Evolutionary conservation across 2,329 filamentous ascomycete genomes (phyloP).

Genomic region (Diaporthe sp.): DNA sequence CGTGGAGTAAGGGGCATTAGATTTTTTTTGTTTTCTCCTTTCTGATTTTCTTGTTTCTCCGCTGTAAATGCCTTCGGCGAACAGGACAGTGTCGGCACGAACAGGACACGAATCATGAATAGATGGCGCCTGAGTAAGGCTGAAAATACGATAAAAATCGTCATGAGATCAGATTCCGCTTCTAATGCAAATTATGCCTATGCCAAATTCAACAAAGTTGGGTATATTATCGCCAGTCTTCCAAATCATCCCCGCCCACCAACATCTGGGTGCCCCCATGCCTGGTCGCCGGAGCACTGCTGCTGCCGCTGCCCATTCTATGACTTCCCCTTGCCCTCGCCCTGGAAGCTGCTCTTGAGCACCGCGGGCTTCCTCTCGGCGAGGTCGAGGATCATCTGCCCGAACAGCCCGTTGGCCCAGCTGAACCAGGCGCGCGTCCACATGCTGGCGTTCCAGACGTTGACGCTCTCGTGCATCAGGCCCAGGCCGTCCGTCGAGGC

Average conservation of each 20-base stretch:
- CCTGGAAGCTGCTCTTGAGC: constrained; percentile 59
- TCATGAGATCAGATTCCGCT: constrained; percentile 21
- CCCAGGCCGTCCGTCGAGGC: constrained; percentile 73
- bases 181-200: constrained; percentile 9
- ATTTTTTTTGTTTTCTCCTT: not conserved
- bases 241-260: not conserved
- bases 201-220: not conserved
- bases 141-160: not conserved
- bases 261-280: not conserved
- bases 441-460: constrained; percentile 68
- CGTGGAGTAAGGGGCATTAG: constrained; percentile 1
- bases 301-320: not conserved
- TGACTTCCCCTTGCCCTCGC: constrained; percentile 2
- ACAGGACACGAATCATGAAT: constrained; percentile 13
- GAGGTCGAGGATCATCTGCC: constrained; percentile 84
- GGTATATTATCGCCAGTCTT: not conserved
- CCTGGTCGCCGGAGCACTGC: too few relatives aligned
- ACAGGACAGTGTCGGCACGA: not conserved
- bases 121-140: not conserved
- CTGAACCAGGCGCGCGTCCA: constrained; percentile 74
- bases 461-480: constrained; percentile 77
- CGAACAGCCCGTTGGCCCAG: constrained; percentile 93
- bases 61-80: not conserved
- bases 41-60: not conserved
- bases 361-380: constrained; percentile 80